Evolutionary conservation across 805 yeast species (phyloP).

Genomic region (Jamesozyma spencerorum): DNA sequence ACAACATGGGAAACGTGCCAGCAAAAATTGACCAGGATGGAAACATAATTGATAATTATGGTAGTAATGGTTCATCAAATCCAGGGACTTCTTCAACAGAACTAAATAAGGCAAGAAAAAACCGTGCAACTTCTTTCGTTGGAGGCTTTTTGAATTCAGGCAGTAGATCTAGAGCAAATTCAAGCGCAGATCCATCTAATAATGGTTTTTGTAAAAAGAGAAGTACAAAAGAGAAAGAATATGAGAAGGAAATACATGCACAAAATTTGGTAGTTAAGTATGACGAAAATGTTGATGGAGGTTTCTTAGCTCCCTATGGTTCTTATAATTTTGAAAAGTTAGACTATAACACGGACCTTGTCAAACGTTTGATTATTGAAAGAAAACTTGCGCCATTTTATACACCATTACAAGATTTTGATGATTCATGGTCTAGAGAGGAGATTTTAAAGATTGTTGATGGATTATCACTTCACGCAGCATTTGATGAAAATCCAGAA

Average conservation of each 20-base stretch:
- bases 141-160: slow-evolving; percentile 16
- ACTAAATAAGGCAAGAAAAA: slow-evolving; percentile 8
- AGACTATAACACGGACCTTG: slow-evolving; percentile 66
- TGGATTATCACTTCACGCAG: slow-evolving; percentile 48
- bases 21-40: slow-evolving; percentile 33
- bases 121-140: slow-evolving; percentile 23
- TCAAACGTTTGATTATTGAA: slow-evolving; percentile 57
- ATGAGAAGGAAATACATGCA: slow-evolving; percentile 44
- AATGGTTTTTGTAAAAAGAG: slow-evolving; percentile 26
- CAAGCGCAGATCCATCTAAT: slow-evolving; percentile 6
- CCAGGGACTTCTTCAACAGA: background rate
- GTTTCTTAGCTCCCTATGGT: slow-evolving; percentile 85
- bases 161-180: slow-evolving; percentile 21
- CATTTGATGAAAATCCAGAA: slow-evolving; percentile 32
- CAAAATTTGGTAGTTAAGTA: slow-evolving; percentile 48
- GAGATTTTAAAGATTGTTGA: slow-evolving; percentile 48
- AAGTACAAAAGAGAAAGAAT: slow-evolving; percentile 47
- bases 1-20: slow-evolving; percentile 47
- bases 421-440: slow-evolving; percentile 59
- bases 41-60: slow-evolving; percentile 1
- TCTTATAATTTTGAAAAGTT: slow-evolving; percentile 64
- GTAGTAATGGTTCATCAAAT: background rate
- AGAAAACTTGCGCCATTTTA: slow-evolving; percentile 83
- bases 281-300: slow-evolving; percentile 83
- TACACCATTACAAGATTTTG: slow-evolving; percentile 77